A percentile compares a stretch with the other conserved stretches of the same genome.
Evolutionary conservation across 306 rosid species (phyloP).

Genomic region (Rosa persica): DNA sequence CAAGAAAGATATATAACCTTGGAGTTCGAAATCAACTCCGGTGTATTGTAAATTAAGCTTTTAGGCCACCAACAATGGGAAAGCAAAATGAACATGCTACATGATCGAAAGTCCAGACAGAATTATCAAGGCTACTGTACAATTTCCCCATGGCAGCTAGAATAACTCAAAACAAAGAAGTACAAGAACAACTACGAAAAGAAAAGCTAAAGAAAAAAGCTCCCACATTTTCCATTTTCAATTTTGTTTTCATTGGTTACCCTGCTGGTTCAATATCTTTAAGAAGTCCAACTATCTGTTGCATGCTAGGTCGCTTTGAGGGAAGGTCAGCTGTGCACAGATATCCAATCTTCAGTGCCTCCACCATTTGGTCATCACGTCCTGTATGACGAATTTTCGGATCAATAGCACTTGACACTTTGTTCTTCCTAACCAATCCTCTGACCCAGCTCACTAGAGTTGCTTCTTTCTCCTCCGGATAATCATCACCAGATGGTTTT

Average conservation of each 20-base stretch:
- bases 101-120: conserved; percentile 29
- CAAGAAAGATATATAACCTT: conserved; percentile 7
- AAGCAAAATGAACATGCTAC: conserved; percentile 16
- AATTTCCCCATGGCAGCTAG: conserved; percentile 34
- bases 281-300: conserved; percentile 96
- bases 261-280: conserved; percentile 78
- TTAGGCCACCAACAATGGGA: conserved; percentile 33
- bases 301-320: conserved; percentile 93
- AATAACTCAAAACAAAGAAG: conserved; percentile 29
- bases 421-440: conserved; percentile 72
- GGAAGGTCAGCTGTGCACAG: conserved; percentile 96
- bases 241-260: conserved; percentile 35
- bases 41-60: conserved; percentile 36
- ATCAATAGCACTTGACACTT: conserved; percentile 66
- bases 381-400: conserved; percentile 69
- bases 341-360: conserved; percentile 91
- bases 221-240: conserved; percentile 7
- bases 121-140: conserved; percentile 45
- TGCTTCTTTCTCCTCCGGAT: conserved; percentile 71
- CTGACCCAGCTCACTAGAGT: conserved; percentile 88
- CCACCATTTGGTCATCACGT: conserved; percentile 69
- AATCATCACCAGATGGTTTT: conserved; percentile 83
- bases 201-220: conserved; percentile 19
- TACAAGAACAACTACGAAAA: conserved; percentile 18
- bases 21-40: conserved; percentile 27